phyloP scores from a whole-genome alignment of 345 rosid species.

The Dipteronia dyeriana region DNA sequence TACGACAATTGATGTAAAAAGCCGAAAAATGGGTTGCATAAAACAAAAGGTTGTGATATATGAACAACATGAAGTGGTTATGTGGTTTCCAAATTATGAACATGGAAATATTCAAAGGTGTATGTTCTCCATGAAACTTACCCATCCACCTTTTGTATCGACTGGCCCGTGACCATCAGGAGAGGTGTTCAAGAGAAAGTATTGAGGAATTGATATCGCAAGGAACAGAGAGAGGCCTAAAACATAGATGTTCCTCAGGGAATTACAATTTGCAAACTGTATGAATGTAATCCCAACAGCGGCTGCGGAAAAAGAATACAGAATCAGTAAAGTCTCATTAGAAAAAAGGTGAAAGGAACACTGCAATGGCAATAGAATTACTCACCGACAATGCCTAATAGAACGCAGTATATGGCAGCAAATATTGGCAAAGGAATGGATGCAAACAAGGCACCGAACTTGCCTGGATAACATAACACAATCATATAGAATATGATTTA shows the following conservation, averaged over 20 bases:
- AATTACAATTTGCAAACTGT: slow-evolving; percentile 80
- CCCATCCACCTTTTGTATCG: slow-evolving; percentile 81
- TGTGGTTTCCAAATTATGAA: background rate
- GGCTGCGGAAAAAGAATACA: slow-evolving; percentile 39
- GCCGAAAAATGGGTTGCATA: background rate
- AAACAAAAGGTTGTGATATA: background rate
- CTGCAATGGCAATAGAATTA: background rate
- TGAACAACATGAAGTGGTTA: background rate
- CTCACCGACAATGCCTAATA: slow-evolving; percentile 93
- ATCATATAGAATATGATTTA: background rate
- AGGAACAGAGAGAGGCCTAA: slow-evolving; percentile 84
- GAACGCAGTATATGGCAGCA: slow-evolving; percentile 84
- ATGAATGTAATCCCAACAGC: slow-evolving; percentile 86
- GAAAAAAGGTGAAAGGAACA: background rate
- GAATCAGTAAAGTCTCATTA: background rate
- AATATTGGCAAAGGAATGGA: slow-evolving; percentile 94
- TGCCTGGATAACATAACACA: slow-evolving; percentile 49
- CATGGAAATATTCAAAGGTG: slow-evolving; percentile 8
- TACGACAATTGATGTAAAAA: background rate
- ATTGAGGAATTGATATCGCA: slow-evolving; percentile 82
- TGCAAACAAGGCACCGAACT: slow-evolving; percentile 96
- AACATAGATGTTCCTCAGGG: slow-evolving; percentile 87
- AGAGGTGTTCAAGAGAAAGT: slow-evolving; percentile 54
- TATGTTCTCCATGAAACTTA: slow-evolving; percentile 36
- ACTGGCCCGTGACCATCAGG: slow-evolving; percentile 76